phyloP scores from a whole-genome alignment of 73 alveolate species.

The Urostyla sp. region DNA sequence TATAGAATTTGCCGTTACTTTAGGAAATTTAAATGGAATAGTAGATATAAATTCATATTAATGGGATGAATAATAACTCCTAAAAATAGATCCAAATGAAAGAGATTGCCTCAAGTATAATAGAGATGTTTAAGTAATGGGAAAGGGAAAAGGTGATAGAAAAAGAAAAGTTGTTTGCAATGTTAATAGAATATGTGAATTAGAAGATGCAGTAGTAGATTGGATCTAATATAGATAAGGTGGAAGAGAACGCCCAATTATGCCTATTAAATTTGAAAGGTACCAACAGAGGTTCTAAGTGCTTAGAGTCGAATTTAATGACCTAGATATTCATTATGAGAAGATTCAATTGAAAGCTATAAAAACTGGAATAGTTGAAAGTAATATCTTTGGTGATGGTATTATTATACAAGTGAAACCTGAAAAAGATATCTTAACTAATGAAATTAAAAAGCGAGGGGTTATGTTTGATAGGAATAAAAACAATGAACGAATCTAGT shows the following conservation, averaged over 20 bases:
- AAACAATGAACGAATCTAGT: slow-evolving; percentile 5
- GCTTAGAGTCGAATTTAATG: slow-evolving; percentile 14
- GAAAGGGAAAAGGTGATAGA: slow-evolving; percentile 32
- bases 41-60: background rate
- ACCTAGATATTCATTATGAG: slow-evolving; percentile 20
- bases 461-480: slow-evolving; percentile 48
- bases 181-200: slow-evolving; percentile 68
- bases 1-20: slow-evolving; percentile 32
- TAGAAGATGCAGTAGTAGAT: slow-evolving; percentile 73
- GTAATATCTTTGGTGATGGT: slow-evolving; percentile 18
- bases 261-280: background rate
- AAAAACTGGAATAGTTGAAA: slow-evolving; percentile 14
- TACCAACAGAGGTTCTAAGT: slow-evolving; percentile 15
- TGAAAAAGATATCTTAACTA: background rate
- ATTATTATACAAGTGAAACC: slow-evolving; percentile 12
- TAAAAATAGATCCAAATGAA: background rate
- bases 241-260: slow-evolving; percentile 16
- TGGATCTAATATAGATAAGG: slow-evolving; percentile 39
- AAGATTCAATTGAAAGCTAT: background rate
- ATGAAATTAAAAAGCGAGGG: slow-evolving; percentile 37
- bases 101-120: slow-evolving; percentile 4
- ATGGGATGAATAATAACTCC: background rate
- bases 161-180: slow-evolving; percentile 55
- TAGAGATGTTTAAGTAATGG: slow-evolving; percentile 7
- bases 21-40: slow-evolving; percentile 21